phyloP scores from a whole-genome alignment of 495 filamentous ascomycete species.

The Trichoderma reesei region DNA sequence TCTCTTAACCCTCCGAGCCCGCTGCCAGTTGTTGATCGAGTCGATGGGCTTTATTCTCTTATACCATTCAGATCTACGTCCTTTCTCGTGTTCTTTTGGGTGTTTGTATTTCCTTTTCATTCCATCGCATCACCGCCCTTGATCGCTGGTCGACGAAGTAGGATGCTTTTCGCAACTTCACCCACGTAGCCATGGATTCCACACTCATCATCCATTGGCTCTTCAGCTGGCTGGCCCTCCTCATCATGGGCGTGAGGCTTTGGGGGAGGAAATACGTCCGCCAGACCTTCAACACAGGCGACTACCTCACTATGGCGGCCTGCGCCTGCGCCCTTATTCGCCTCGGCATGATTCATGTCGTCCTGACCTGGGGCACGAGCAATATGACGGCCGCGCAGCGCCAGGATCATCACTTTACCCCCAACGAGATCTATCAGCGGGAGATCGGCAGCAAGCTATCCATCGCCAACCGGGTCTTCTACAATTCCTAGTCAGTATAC shows the following conservation, averaged over 20 bases:
- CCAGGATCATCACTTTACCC: conserved; percentile 18
- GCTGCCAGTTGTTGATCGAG: neutral
- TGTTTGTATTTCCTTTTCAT: neutral
- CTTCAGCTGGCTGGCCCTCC: conserved; percentile 22
- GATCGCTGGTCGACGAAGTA: neutral
- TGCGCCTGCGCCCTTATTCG: conserved; percentile 21
- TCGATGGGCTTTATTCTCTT: neutral
- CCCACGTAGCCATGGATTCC: neutral
- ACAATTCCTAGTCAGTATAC: conserved; percentile 25
- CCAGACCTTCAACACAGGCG: conserved; percentile 20
- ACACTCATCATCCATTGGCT: conserved; percentile 24
- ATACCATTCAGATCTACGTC: neutral
- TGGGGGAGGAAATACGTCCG: conserved; percentile 17
- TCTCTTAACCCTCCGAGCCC: neutral
- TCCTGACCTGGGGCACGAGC: conserved; percentile 28
- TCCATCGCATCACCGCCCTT: neutral
- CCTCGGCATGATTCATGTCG: conserved; percentile 24
- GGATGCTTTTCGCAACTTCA: neutral
- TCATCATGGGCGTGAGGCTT: conserved; percentile 21
- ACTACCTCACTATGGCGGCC: conserved; percentile 22
- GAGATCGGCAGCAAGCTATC: conserved; percentile 25
- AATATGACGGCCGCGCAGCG: conserved; percentile 20
- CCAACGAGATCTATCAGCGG: conserved; percentile 23
- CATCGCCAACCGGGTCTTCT: conserved; percentile 22
- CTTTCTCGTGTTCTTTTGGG: neutral